phyloP scores from a whole-genome alignment of 2,329 filamentous ascomycete genomes.

The Aspergillus sp. region DNA sequence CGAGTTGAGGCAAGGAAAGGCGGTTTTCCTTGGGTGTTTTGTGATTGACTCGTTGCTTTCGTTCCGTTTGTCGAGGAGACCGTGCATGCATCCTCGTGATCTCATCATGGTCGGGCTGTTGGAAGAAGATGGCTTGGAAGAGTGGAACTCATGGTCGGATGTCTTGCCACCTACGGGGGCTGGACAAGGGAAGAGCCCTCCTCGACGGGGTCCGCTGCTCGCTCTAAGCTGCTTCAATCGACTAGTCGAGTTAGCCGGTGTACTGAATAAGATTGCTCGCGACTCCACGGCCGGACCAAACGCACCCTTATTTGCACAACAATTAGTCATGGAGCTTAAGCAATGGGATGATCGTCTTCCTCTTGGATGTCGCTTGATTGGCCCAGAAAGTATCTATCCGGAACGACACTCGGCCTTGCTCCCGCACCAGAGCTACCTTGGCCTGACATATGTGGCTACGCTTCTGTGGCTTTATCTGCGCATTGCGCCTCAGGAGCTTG shows the following conservation, averaged over 20 bases:
- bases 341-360: constrained; percentile 41
- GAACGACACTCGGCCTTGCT: constrained; percentile 39
- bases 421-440: constrained; percentile 44
- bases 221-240: constrained; percentile 57
- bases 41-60: constrained; percentile 57
- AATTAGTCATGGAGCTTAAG: constrained; percentile 39
- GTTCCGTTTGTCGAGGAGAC: constrained; percentile 47
- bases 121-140: constrained; percentile 68
- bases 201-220: constrained; percentile 43
- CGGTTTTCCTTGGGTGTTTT: constrained; percentile 55
- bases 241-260: constrained; percentile 45
- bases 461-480: constrained; percentile 39
- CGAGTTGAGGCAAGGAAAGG: constrained; percentile 40
- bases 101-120: constrained; percentile 52
- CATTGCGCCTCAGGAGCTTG: constrained; percentile 34
- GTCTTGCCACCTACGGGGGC: constrained; percentile 37
- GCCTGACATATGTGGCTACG: constrained; percentile 39
- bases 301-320: constrained; percentile 33
- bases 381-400: constrained; percentile 38
- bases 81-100: constrained; percentile 51
- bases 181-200: constrained; percentile 29
- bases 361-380: constrained; percentile 39
- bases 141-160: constrained; percentile 72
- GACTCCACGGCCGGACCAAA: constrained; percentile 33
- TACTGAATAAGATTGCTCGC: constrained; percentile 38